A percentile compares a stretch with the other conserved stretches of the same genome.
These are phyloP conservation scores for Phytophthora citrophthora DNA, from an alignment of 352 stramenopile species.

Conservation along the genomic window DNA sequence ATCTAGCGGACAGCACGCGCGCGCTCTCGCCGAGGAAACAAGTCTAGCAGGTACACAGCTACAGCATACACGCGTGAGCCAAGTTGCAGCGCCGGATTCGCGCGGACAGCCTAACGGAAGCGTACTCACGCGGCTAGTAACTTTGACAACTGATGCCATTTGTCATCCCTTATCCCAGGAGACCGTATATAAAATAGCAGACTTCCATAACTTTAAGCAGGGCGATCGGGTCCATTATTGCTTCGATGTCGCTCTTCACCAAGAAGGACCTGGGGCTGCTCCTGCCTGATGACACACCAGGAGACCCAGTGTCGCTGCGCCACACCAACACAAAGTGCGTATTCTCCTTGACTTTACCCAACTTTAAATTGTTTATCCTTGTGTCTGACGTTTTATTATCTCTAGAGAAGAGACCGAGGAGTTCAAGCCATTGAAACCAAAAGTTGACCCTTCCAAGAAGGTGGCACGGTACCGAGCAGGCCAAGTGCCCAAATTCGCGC, in stretches of 20 bases:
- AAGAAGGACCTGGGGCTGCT: conserved; percentile 88
- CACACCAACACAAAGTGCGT: conserved; percentile 73
- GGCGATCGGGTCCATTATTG: neutral
- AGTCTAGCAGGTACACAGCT: too few relatives aligned
- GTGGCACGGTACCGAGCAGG: conserved; percentile 84
- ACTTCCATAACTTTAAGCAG: too few relatives aligned
- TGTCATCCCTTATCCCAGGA: too few relatives aligned
- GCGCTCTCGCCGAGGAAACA: too few relatives aligned
- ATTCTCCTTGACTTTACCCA: neutral
- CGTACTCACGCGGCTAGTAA: too few relatives aligned
- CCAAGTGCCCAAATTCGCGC: conserved; percentile 78
- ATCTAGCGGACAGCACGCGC: too few relatives aligned
- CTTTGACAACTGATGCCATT: too few relatives aligned
- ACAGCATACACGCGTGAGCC: too few relatives aligned
- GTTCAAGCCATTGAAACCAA: conserved; percentile 81
- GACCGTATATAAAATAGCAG: too few relatives aligned
- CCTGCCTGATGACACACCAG: conserved; percentile 81
- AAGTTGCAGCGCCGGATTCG: too few relatives aligned
- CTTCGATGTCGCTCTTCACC: conserved; percentile 80
- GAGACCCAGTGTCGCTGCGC: conserved; percentile 79
- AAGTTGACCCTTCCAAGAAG: conserved; percentile 82
- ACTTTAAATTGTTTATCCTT: neutral
- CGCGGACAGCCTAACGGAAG: too few relatives aligned
- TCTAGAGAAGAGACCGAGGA: conserved; percentile 70
- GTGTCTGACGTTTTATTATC: neutral